These are phyloP conservation scores for Shiraia bambusicola DNA, from an alignment of 2,329 filamentous ascomycete genomes.

Conservation along the genomic window DNA sequence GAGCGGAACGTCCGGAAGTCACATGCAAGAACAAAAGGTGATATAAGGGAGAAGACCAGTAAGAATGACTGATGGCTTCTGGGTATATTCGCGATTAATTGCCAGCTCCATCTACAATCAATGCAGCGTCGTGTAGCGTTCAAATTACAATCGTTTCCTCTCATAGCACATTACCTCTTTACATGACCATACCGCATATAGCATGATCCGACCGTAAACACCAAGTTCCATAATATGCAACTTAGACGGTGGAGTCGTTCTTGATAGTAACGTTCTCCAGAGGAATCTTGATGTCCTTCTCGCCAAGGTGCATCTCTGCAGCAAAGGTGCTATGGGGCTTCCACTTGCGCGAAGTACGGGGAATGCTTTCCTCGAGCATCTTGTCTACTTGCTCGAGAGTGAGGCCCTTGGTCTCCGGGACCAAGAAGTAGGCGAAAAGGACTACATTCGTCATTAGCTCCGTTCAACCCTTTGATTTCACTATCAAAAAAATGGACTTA, in stretches of 20 bases:
- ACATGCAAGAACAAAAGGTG: no score
- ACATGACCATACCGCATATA: slow-evolving; percentile 5
- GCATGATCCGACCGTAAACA: neutral
- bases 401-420: slow-evolving; percentile 83
- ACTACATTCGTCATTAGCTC: slow-evolving; percentile 17
- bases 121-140: no score
- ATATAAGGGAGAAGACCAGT: no score
- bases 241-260: slow-evolving; percentile 20
- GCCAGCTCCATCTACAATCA: no score
- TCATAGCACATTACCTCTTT: no score
- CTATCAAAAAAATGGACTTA: slow-evolving; percentile 14
- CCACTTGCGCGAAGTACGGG: slow-evolving; percentile 76
- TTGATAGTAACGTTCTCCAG: slow-evolving; percentile 24
- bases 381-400: slow-evolving; percentile 81
- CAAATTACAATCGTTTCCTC: no score
- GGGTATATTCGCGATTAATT: no score
- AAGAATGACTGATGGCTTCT: no score
- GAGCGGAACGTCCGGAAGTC: no score
- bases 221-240: neutral
- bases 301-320: slow-evolving; percentile 52
- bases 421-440: slow-evolving; percentile 57
- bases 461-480: neutral
- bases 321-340: slow-evolving; percentile 71
- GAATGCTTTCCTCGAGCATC: slow-evolving; percentile 83
- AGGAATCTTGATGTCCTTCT: slow-evolving; percentile 39